Conservation (phyloP, 2,329 filamentous ascomycete genomes). For the Dryadomyces sulphureus region DNA sequence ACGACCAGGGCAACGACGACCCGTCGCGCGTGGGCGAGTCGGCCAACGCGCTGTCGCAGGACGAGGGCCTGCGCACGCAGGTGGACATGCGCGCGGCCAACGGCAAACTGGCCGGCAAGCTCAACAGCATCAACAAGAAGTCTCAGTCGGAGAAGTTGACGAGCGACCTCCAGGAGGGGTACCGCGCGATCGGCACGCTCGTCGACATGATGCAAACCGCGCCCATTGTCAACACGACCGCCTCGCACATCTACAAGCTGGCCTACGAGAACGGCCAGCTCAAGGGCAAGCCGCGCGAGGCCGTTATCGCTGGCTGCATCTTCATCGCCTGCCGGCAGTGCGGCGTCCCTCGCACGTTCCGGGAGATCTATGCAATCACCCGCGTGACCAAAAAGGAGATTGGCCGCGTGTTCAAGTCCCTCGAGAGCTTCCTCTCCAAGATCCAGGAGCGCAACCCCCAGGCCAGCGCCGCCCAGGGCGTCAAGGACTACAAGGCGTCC, state of each 20-base stretch:
- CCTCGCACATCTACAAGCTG: slow-evolving; percentile 91
- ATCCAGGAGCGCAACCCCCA: slow-evolving; percentile 47
- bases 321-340: slow-evolving; percentile 94
- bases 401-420: slow-evolving; percentile 81
- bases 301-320: slow-evolving; percentile 89
- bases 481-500: slow-evolving; percentile 58
- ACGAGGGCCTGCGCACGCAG: slow-evolving; percentile 13
- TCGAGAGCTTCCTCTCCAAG: slow-evolving; percentile 76
- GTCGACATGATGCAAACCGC: slow-evolving; percentile 77
- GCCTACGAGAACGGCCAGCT: slow-evolving; percentile 86
- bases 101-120: slow-evolving; percentile 13
- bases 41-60: slow-evolving; percentile 54
- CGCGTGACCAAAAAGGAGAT: slow-evolving; percentile 96
- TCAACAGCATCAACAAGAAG: slow-evolving; percentile 16
- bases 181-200: slow-evolving; percentile 73
- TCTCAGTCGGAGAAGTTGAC: slow-evolving; percentile 14
- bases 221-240: slow-evolving; percentile 69
- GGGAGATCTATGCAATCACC: slow-evolving; percentile 86
- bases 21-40: slow-evolving; percentile 96
- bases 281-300: slow-evolving; percentile 89
- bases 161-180: slow-evolving; percentile 50
- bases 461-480: slow-evolving; percentile 27
- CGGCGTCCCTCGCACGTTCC: slow-evolving; percentile 75
- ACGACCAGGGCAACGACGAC: slow-evolving; percentile 91
- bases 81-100: slow-evolving; percentile 13